Evolutionary conservation across 805 yeast species (phyloP), one percentile per base, ranked within the genome.

Genomic region (Naumovozyma baii): DNA sequence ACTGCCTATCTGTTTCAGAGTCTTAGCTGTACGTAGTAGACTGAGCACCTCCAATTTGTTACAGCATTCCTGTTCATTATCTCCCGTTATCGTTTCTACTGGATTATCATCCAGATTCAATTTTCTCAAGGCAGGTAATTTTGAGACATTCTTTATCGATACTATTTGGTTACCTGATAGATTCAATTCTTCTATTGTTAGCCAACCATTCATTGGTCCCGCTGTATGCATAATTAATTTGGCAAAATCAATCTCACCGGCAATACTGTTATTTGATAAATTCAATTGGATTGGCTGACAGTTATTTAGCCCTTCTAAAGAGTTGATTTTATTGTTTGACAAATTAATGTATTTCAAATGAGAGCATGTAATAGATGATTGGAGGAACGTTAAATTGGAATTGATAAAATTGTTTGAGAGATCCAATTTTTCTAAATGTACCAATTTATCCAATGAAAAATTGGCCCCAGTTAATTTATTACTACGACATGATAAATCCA

Each of bases 101-200:
- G 58, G 53, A 33, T 55, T 57, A 28, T 50, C 50, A 28, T 57
- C 51, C 13, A 58, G 29, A 16, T 34, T 47, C 28, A 58, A 41
- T 5, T 46, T 42, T 13, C 42, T 41, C 25, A 58, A 40, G 10
- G 38, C 42, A 15, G 34, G 40, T 31, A 58, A 44, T 5, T 34
- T 13, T 16, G 40, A 37, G n/a, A 57, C 34, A 44, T 57, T 54
- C n/a, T 40, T 40, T 12, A 58, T 19, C 9, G 38, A 35, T 2
- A 49, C 50, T 16, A 58, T 53, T 9, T 39, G 33, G 38, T 58
- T 58, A 35, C 41, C 39, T 26, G 50, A 37, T 14, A 58, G 42
- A 37, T 57, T 45, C n/a, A 58, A 45, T 16, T 45, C 49, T 26
- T 50, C 44, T 7, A 58, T 33, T 9, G 44, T 36, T 18, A 38